Percentiles rank a stretch among this genome's conserved stretches.
phyloP scores from a whole-genome alignment of 352 stramenopile species.

The Globisporangium heterothallicum region DNA sequence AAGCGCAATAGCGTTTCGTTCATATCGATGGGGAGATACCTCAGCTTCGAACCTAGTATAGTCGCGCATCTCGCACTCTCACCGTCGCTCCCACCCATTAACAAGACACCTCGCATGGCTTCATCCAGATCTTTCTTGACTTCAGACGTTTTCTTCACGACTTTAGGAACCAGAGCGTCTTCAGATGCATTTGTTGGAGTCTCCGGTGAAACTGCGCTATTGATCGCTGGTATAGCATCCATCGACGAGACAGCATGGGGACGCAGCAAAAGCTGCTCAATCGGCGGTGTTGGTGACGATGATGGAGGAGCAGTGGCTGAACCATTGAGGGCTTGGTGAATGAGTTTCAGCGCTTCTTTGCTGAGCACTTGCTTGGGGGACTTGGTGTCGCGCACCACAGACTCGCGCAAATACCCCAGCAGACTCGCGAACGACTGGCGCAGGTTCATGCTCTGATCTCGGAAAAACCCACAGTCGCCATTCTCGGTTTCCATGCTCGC shows the following conservation, averaged over 20 bases:
- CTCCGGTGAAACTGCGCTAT: not conserved
- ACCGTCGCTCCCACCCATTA: constrained; percentile 33
- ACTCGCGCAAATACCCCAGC: constrained; percentile 35
- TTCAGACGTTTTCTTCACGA: constrained; percentile 14
- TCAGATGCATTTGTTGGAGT: not conserved
- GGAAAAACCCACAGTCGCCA: constrained; percentile 36
- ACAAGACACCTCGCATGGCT: constrained; percentile 38
- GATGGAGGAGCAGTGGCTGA: not conserved
- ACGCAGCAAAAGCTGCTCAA: no score
- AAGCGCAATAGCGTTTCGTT: constrained; percentile 19
- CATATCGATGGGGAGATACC: constrained; percentile 42
- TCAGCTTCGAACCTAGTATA: constrained; percentile 32
- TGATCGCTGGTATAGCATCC: not conserved
- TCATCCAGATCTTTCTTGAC: constrained; percentile 36
- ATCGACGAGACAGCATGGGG: not conserved
- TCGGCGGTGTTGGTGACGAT: not conserved
- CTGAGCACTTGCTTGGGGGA: constrained; percentile 1
- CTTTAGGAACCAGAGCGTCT: not conserved
- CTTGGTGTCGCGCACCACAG: constrained; percentile 31
- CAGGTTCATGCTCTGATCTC: constrained; percentile 31
- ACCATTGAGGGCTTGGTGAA: constrained; percentile 16
- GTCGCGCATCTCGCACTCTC: constrained; percentile 34
- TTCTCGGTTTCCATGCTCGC: constrained; percentile 20
- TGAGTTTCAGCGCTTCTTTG: constrained; percentile 16
- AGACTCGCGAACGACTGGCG: constrained; percentile 34